Percentiles rank a stretch among this genome's conserved stretches.
Evolutionary conservation across 768 basidiomycete species (phyloP).

Genomic region (Boletus patriciae): DNA sequence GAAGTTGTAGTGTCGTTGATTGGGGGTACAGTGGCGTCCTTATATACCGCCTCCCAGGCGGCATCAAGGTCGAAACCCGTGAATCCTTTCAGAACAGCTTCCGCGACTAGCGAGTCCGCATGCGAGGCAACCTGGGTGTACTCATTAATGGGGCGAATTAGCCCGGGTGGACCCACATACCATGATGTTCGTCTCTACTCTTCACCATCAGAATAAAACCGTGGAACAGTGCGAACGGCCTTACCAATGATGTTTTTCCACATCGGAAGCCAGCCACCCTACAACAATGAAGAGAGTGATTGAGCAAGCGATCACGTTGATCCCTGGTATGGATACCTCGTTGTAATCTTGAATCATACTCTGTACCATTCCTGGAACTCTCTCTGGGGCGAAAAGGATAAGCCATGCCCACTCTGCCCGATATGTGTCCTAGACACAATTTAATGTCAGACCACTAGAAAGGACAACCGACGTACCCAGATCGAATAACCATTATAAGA

Average conservation of each 20-base stretch:
- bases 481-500: constrained; percentile 82
- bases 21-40: constrained; percentile 68
- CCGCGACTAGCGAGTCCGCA: constrained; percentile 74
- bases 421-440: constrained; percentile 63
- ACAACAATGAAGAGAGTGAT: neutral
- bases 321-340: constrained; percentile 43
- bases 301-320: neutral
- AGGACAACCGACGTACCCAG: constrained; percentile 49
- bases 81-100: constrained; percentile 67
- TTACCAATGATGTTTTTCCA: constrained; percentile 82
- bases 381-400: constrained; percentile 73
- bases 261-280: constrained; percentile 86
- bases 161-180: constrained; percentile 26
- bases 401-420: constrained; percentile 80
- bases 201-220: neutral
- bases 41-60: constrained; percentile 74
- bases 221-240: constrained; percentile 1
- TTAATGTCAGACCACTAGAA: neutral
- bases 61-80: constrained; percentile 59
- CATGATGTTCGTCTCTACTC: constrained; percentile 80
- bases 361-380: constrained; percentile 70
- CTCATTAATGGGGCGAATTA: neutral
- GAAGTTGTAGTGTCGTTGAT: constrained; percentile 49
- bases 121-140: constrained; percentile 64
- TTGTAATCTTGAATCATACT: constrained; percentile 81